Conservation (phyloP, 495 filamentous ascomycete genomes). For the Penicillium samsonianum region DNA sequence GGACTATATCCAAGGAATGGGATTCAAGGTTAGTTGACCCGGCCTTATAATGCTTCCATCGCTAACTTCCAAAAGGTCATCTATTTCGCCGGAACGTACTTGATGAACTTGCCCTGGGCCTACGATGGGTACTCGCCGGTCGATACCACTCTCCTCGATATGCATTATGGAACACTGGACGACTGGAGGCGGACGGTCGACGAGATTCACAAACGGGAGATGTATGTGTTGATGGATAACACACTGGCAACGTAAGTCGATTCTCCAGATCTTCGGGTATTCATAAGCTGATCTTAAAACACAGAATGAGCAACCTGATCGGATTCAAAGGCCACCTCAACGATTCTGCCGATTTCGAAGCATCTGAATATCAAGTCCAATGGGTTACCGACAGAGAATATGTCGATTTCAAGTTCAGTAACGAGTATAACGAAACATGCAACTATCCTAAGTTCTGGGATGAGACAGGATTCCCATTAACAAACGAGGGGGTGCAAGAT, state of each 20-base stretch:
- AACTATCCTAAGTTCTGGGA: slow-evolving; percentile 41
- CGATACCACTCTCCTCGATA: slow-evolving; percentile 42
- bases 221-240: slow-evolving; percentile 46
- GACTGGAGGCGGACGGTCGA: slow-evolving; percentile 36
- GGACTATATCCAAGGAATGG: slow-evolving; percentile 45
- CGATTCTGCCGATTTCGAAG: slow-evolving; percentile 42
- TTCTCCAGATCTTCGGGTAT: background rate
- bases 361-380: slow-evolving; percentile 42
- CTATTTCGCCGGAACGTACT: slow-evolving; percentile 40
- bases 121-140: slow-evolving; percentile 42
- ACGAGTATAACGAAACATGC: slow-evolving; percentile 35
- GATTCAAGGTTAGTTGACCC: slow-evolving; percentile 28
- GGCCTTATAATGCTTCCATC: background rate
- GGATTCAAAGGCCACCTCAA: slow-evolving; percentile 50
- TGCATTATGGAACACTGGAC: slow-evolving; percentile 39
- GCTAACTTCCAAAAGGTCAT: slow-evolving; percentile 25
- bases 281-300: background rate
- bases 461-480: slow-evolving; percentile 43
- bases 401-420: slow-evolving; percentile 40
- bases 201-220: slow-evolving; percentile 39
- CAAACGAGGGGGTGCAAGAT: slow-evolving; percentile 26
- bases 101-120: slow-evolving; percentile 47
- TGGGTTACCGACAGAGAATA: slow-evolving; percentile 46
- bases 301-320: slow-evolving; percentile 48
- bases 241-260: slow-evolving; percentile 40